Base-by-base conservation (phyloP, 495 filamentous ascomycete species). In the Bathelium albidoporum region DNA sequence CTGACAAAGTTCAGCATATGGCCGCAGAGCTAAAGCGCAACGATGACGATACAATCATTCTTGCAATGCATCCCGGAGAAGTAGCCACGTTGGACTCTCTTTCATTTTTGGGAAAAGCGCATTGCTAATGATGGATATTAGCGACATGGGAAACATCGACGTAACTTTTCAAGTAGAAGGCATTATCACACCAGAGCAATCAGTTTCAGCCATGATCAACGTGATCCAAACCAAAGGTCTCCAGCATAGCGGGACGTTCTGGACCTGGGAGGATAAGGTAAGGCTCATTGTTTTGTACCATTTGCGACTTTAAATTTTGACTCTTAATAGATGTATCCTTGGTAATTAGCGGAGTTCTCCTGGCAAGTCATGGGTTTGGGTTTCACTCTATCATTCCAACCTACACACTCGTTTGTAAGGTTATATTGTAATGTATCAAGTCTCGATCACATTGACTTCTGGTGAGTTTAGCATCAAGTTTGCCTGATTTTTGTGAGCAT, bases 11-110 rank as follows among this genome's bases (percentile, higher is more conserved):
- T 55, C 52, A 78, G 70, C 82, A 84, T 64, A 77, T 84, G 76
- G 79, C 80, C 1, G 77, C 78, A 0, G 82, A 84, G 64, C 66
- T 84, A 24, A 74, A 74, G 61, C 69, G 81, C 20, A 78, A 78
- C 60, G 72, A 71, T 49, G 75, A 73, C 41, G 67, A 71, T 31
- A 82, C 80, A 0, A 73, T 76, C 9, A 75, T 84, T 22, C 65
- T 84, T 32, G 79, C 82, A 1, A 73, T 84, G 72, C 82, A 84
- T 71, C 82, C 81, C 0, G 82, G 82, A 2, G 82, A 84, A 66
- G 81, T 84, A 5, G 69, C 71, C 18, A 84, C 81, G 71, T 81
- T 69, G 66, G 78, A 20, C 70, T 39, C 18, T 2, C 32, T 20
- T 29, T 32, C 18, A n/a, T 41, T 11, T 9, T 32, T 43, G 26